Evolutionary conservation across 495 filamentous ascomycete genomes (phyloP).

Genomic region (Podospora conica): DNA sequence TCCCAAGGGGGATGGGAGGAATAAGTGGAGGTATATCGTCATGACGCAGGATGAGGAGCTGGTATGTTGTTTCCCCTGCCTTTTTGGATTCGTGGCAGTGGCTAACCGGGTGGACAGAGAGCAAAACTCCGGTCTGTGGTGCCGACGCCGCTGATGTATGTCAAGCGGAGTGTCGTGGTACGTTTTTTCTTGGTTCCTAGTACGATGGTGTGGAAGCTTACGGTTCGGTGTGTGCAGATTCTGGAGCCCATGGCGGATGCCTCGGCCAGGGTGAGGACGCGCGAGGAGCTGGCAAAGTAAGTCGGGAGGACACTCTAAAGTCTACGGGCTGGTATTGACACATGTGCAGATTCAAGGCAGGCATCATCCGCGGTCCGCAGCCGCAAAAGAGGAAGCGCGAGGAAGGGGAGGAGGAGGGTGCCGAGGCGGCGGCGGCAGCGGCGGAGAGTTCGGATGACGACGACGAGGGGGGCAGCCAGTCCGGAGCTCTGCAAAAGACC

Average conservation of each 20-base stretch:
- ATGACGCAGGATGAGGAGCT: slow-evolving; percentile 58
- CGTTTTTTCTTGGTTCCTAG: slow-evolving; percentile 7
- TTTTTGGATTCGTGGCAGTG: neutral
- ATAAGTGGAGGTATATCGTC: slow-evolving; percentile 87
- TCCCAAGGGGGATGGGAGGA: slow-evolving; percentile 60
- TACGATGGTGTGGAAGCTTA: neutral
- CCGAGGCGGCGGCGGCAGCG: slow-evolving; percentile 9
- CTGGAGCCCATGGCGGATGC: slow-evolving; percentile 75
- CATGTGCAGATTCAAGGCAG: slow-evolving; percentile 21
- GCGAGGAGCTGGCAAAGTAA: slow-evolving; percentile 71
- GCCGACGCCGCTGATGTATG: slow-evolving; percentile 57
- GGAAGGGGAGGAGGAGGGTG: slow-evolving; percentile 45
- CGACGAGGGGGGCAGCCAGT: slow-evolving; percentile 18
- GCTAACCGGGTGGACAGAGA: slow-evolving; percentile 13
- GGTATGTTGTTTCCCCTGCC: slow-evolving; percentile 11
- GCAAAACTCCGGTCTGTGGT: slow-evolving; percentile 27
- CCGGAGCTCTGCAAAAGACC: slow-evolving; percentile 41
- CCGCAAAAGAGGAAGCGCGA: slow-evolving; percentile 48
- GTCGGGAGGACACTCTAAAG: slow-evolving; percentile 5
- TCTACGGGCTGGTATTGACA: slow-evolving; percentile 6
- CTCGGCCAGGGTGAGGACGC: slow-evolving; percentile 55
- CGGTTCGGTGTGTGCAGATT: slow-evolving; percentile 12
- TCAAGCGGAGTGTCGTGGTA: slow-evolving; percentile 81
- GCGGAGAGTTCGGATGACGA: slow-evolving; percentile 16
- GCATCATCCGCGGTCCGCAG: slow-evolving; percentile 20